A percentile compares a stretch with the other conserved stretches of the same genome.
Conservation (phyloP, 2,329 filamentous ascomycete species). For the Claviceps capensis region DNA sequence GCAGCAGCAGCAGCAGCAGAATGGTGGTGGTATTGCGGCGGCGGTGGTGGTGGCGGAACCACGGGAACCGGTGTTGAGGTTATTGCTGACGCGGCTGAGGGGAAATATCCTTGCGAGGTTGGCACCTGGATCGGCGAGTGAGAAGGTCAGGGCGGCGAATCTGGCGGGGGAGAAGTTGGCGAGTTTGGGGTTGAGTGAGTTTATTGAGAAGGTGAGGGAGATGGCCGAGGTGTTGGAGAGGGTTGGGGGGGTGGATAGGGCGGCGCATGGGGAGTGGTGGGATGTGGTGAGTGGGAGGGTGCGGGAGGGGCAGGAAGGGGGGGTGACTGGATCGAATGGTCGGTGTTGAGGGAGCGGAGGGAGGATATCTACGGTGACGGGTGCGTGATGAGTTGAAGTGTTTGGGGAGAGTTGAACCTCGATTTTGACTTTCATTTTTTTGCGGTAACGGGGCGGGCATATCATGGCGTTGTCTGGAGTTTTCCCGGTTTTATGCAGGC, state of each 20-base stretch:
- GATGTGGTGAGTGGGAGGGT: constrained; percentile 48
- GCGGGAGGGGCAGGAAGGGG: constrained; percentile 23
- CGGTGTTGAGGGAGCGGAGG: too few species aligned
- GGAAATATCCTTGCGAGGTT: constrained; percentile 53
- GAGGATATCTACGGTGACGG: too few species aligned
- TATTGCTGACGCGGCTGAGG: constrained; percentile 54
- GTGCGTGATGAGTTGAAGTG: too few species aligned
- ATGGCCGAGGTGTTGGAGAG: constrained; percentile 55
- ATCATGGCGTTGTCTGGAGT: too few species aligned
- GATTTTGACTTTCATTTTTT: too few species aligned
- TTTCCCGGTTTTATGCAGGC: too few species aligned
- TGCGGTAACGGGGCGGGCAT: too few species aligned
- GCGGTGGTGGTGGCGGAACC: constrained; percentile 20
- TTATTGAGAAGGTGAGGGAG: constrained; percentile 52
- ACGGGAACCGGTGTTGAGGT: constrained; percentile 44
- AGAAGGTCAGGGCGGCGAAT: constrained; percentile 56
- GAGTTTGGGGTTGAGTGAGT: constrained; percentile 57
- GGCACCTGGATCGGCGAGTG: constrained; percentile 50
- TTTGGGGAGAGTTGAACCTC: too few species aligned
- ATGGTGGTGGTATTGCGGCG: too few species aligned
- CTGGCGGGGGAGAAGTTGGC: constrained; percentile 57
- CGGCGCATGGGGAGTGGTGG: constrained; percentile 57
- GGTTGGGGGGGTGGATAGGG: constrained; percentile 53
- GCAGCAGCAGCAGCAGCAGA: background rate
- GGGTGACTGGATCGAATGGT: too few species aligned